Evolutionary conservation across 1,284 basidiomycete species (phyloP).

Genomic region (Ceratobasidium sp.): DNA sequence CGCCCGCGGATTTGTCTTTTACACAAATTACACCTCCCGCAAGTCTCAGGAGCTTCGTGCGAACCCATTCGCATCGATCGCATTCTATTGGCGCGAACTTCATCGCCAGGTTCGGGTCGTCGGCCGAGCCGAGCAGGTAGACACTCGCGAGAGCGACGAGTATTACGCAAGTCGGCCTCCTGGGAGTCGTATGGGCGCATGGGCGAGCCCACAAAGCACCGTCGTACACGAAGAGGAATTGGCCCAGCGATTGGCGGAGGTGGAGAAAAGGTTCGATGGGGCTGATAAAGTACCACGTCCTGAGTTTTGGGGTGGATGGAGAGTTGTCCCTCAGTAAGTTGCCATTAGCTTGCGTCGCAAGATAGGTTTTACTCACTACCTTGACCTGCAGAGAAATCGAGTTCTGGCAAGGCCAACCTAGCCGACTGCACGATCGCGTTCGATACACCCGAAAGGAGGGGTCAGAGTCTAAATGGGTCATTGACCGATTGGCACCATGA

Average conservation of each 20-base stretch:
- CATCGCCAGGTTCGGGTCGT: slow-evolving; percentile 85
- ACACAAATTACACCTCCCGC: slow-evolving; percentile 93
- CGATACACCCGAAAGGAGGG: slow-evolving; percentile 74
- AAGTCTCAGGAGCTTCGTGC: slow-evolving; percentile 84
- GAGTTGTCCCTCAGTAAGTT: slow-evolving; percentile 87
- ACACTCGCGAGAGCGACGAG: slow-evolving; percentile 73
- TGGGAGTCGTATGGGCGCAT: slow-evolving; percentile 88
- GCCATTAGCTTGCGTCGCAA: slow-evolving; percentile 28
- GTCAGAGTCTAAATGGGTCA: slow-evolving; percentile 70
- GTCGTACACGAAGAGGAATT: slow-evolving; percentile 80
- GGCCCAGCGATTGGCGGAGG: slow-evolving; percentile 66
- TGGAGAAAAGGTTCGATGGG: slow-evolving; percentile 70
- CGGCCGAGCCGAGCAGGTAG: slow-evolving; percentile 84
- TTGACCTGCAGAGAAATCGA: slow-evolving; percentile 71
- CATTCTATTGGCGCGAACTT: slow-evolving; percentile 93
- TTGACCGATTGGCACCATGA: slow-evolving; percentile 75
- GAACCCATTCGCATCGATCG: slow-evolving; percentile 83
- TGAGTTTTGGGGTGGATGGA: slow-evolving; percentile 96
- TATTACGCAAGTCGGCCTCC: slow-evolving; percentile 89
- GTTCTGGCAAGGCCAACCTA: slow-evolving; percentile 93
- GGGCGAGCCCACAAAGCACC: slow-evolving; percentile 89
- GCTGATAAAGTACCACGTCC: slow-evolving; percentile 77
- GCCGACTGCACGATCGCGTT: slow-evolving; percentile 88
- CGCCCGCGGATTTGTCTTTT: slow-evolving; percentile 89
- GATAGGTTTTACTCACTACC: background rate